Evolutionary conservation across 306 rosid species (phyloP).

Genomic region (Castanopsis chinensis): DNA sequence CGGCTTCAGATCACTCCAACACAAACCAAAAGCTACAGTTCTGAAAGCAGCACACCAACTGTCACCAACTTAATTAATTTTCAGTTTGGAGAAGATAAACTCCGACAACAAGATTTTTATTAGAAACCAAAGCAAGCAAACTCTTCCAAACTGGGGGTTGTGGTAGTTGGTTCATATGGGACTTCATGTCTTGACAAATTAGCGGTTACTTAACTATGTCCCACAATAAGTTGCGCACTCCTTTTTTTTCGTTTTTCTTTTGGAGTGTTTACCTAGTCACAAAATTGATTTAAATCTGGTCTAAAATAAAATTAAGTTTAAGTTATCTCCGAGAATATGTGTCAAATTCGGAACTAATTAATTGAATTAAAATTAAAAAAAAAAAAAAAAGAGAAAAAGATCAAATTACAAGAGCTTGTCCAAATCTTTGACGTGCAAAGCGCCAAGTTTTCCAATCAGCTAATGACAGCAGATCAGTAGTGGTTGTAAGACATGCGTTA

Average conservation of each 20-base stretch:
- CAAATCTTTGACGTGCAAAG: too few relatives aligned
- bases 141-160: background rate
- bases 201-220: background rate
- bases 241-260: background rate
- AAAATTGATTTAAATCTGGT: too few relatives aligned
- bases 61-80: background rate
- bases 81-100: background rate
- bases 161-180: background rate
- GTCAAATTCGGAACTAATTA: too few relatives aligned
- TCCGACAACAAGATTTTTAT: background rate
- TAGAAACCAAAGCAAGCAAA: background rate
- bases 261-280: background rate
- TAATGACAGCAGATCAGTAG: too few relatives aligned
- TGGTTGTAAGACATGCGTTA: too few relatives aligned
- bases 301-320: too few relatives aligned
- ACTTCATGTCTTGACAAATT: background rate
- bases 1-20: background rate
- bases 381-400: too few relatives aligned
- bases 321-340: too few relatives aligned
- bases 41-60: background rate
- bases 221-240: background rate
- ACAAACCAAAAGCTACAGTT: background rate
- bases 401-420: too few relatives aligned
- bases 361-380: too few relatives aligned
- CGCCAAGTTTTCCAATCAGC: too few relatives aligned